Percentiles rank a stretch among this genome's conserved stretches.
phyloP scores from a whole-genome alignment of 345 rosid genomes.

The Eucalyptus regnans region DNA sequence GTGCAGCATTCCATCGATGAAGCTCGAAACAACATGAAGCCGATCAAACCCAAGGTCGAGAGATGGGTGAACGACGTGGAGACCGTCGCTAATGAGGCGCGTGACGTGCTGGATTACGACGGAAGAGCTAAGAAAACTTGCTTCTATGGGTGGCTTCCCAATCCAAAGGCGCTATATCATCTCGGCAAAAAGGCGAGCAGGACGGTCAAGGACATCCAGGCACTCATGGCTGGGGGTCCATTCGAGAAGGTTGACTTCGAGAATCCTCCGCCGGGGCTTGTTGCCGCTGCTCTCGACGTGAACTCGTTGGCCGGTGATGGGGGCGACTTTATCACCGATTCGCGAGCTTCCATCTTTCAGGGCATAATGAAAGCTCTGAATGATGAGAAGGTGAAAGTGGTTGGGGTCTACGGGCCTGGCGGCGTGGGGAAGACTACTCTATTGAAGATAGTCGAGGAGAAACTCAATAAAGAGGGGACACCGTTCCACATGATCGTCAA shows the following conservation, averaged over 20 bases:
- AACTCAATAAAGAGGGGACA: fast-evolving
- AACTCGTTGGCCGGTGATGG: background rate
- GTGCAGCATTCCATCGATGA: background rate
- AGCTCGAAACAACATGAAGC: background rate
- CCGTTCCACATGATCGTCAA: no score
- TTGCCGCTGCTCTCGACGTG: background rate
- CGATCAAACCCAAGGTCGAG: fast-evolving
- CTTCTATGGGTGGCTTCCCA: background rate
- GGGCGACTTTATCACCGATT: background rate
- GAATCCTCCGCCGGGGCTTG: fast-evolving
- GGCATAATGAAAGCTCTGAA: no score
- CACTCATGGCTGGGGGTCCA: fast-evolving
- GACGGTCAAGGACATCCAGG: background rate
- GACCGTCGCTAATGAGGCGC: fast-evolving
- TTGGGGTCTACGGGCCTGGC: no score
- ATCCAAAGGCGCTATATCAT: background rate
- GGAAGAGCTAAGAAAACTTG: background rate
- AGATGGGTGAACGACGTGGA: fast-evolving
- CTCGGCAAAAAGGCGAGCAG: background rate
- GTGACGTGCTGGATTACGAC: fast-evolving
- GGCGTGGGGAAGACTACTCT: no score
- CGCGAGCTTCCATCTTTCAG: background rate
- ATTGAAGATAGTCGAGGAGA: fast-evolving
- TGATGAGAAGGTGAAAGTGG: no score
- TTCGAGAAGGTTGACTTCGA: fast-evolving